These are phyloP conservation scores for Yamadazyma paraphyllophila DNA, from an alignment of 805 yeast genomes.

Conservation along the genomic window DNA sequence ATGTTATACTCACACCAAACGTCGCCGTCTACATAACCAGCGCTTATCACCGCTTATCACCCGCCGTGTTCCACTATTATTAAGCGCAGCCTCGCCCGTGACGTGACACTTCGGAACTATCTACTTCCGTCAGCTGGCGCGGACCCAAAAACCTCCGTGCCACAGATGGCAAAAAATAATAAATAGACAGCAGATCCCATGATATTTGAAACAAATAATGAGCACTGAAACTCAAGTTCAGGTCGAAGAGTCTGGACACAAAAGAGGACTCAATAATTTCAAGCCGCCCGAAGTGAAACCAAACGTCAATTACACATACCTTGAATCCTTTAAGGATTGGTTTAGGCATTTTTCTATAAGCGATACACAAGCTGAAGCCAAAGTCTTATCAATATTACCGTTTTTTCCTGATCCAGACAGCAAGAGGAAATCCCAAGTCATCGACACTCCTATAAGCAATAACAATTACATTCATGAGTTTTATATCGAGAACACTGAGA, in stretches of 20 bases:
- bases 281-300: slow-evolving; percentile 1
- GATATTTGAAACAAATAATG: neutral
- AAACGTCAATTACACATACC: slow-evolving; percentile 2
- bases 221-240: neutral
- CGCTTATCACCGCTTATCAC: no score
- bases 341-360: slow-evolving; percentile 22
- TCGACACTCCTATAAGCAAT: slow-evolving; percentile 55
- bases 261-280: slow-evolving; percentile 3
- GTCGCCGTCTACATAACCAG: no score
- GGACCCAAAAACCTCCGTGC: neutral
- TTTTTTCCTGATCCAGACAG: slow-evolving; percentile 56
- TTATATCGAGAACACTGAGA: slow-evolving; percentile 48
- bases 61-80: no score
- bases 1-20: no score
- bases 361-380: slow-evolving; percentile 31
- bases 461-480: slow-evolving; percentile 75
- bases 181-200: neutral
- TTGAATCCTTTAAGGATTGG: slow-evolving; percentile 28
- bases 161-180: neutral
- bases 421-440: slow-evolving; percentile 43
- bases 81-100: neutral
- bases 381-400: slow-evolving; percentile 56
- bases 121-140: neutral
- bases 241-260: neutral
- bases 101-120: no score